A percentile compares a stretch with the other conserved stretches of the same genome.
phyloP scores from a whole-genome alignment of 1,139 yeast species.

The Pichia inconspicua region DNA sequence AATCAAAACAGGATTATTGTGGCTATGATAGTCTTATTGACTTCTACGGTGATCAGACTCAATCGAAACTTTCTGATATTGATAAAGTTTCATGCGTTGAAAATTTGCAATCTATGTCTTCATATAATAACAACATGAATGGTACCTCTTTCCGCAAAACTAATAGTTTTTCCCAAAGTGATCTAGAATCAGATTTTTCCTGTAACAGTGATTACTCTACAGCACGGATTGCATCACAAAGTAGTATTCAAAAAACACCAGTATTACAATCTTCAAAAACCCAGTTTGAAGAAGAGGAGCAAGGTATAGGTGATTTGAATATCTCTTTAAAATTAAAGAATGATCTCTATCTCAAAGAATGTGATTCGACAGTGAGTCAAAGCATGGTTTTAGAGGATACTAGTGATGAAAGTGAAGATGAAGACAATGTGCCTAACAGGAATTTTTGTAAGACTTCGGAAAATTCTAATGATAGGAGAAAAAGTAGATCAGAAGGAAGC shows the following conservation, averaged over 20 bases:
- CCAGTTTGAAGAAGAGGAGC: not conserved
- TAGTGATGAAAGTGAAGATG: not conserved
- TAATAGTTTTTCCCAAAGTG: not conserved
- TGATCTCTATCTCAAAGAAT: not conserved
- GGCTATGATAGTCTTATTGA: not conserved
- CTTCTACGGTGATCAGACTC: not conserved
- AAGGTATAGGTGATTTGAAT: no score
- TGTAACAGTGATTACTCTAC: not conserved
- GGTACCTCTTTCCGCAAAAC: not conserved
- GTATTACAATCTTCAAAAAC: not conserved
- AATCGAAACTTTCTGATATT: not conserved
- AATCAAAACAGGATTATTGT: not conserved
- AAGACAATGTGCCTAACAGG: not conserved
- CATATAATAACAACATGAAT: not conserved
- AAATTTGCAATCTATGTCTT: not conserved
- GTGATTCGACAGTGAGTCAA: not conserved
- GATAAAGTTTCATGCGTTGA: not conserved
- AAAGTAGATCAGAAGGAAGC: not conserved
- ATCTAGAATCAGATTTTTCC: not conserved
- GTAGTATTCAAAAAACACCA: conserved; percentile 1
- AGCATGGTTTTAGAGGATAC: not conserved
- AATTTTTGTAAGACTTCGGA: no score
- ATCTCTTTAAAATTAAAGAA: no score
- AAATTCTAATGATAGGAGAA: not conserved
- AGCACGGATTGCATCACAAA: not conserved